These are phyloP conservation scores for Xylaria sp. DNA, from an alignment of 2,329 filamentous ascomycete species.

Conservation along the genomic window DNA sequence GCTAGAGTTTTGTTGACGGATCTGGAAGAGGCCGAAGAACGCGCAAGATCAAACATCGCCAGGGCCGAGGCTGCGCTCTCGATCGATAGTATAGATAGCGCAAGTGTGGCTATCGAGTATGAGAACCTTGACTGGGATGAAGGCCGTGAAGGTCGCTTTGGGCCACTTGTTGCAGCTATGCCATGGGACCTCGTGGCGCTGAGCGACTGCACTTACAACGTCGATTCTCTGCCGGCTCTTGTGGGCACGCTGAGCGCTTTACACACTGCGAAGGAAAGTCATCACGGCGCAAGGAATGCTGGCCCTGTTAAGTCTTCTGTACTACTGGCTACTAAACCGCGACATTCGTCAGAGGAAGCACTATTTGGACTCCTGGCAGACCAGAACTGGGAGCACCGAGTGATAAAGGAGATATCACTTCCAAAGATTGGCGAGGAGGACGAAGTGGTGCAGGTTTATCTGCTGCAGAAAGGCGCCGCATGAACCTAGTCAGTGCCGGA, in stretches of 20 bases:
- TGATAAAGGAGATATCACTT: constrained; percentile 57
- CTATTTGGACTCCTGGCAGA: constrained; percentile 60
- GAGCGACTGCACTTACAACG: constrained; percentile 72
- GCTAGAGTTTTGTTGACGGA: constrained; percentile 64
- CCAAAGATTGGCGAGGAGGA: constrained; percentile 58
- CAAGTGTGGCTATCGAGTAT: constrained; percentile 53
- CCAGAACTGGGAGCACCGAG: constrained; percentile 58
- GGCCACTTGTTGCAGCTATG: constrained; percentile 52
- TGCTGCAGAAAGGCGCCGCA: constrained; percentile 55
- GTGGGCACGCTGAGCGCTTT: constrained; percentile 64
- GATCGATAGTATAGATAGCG: not conserved
- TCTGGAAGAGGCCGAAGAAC: constrained; percentile 63
- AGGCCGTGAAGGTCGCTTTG: constrained; percentile 59
- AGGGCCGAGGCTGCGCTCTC: constrained; percentile 31
- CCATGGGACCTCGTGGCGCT: constrained; percentile 66
- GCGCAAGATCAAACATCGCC: constrained; percentile 61
- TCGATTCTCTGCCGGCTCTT: constrained; percentile 64
- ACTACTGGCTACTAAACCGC: constrained; percentile 66
- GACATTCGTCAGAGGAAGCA: constrained; percentile 63
- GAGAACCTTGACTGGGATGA: constrained; percentile 69
- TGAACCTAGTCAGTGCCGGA: not conserved
- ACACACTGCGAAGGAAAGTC: constrained; percentile 52
- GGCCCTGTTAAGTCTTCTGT: constrained; percentile 53
- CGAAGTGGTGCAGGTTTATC: constrained; percentile 63
- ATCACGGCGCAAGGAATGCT: constrained; percentile 17